Conservation (phyloP, 257 asterid genomes). For the Plantago elongata region DNA sequence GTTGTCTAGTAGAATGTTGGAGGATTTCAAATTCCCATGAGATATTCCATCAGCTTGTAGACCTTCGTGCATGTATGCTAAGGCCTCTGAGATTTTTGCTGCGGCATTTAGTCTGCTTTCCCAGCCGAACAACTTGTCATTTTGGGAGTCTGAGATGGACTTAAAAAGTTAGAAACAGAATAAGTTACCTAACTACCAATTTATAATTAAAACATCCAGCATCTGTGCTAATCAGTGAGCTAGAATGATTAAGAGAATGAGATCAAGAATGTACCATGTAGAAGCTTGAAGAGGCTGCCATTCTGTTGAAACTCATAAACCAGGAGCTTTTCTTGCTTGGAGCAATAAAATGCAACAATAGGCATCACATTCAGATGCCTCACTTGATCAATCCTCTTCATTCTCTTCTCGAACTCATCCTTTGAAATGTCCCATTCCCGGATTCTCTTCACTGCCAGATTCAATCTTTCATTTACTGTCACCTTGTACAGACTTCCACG, state of each 20-base stretch:
- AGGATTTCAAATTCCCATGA: conserved; percentile 70
- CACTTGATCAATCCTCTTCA: conserved; percentile 41
- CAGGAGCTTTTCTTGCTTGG: conserved; percentile 61
- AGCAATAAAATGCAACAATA: conserved; percentile 61
- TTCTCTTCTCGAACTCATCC: conserved; percentile 54
- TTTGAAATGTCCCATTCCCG: conserved; percentile 51
- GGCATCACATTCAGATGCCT: conserved; percentile 56
- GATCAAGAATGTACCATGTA: conserved; percentile 42
- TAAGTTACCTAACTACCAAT: background rate
- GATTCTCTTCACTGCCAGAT: conserved; percentile 63
- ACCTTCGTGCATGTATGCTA: conserved; percentile 57
- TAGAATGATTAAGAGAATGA: background rate
- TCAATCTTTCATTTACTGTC: conserved; percentile 28
- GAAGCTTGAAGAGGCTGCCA: conserved; percentile 61
- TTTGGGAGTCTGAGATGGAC: conserved; percentile 39
- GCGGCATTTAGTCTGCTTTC: conserved; percentile 50
- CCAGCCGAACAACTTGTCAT: conserved; percentile 42
- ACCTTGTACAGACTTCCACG: conserved; percentile 65
- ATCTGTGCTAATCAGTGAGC: too few species aligned
- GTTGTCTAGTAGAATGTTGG: conserved; percentile 50
- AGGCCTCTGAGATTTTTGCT: conserved; percentile 38
- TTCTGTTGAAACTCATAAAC: conserved; percentile 62
- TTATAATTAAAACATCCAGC: too few species aligned
- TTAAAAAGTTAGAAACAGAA: background rate
- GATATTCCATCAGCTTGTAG: conserved; percentile 47